phyloP scores from a whole-genome alignment of 2,329 filamentous ascomycete genomes.

The Fusarium palustre region DNA sequence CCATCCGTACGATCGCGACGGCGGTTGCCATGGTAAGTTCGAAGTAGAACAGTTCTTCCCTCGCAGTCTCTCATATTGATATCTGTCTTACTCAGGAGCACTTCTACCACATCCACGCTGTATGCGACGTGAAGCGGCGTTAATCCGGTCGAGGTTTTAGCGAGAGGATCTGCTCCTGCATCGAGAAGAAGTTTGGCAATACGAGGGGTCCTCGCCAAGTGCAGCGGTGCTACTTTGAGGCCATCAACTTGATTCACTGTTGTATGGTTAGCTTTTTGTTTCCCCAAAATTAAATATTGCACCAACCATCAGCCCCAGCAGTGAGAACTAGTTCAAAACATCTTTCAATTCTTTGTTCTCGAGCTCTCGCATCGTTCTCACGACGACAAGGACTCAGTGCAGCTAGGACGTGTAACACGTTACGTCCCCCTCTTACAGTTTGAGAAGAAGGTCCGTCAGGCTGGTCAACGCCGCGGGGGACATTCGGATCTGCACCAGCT shows the following conservation, averaged over 20 bases:
- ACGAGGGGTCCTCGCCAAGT: not conserved
- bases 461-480: not conserved
- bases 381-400: fast-evolving
- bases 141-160: not conserved
- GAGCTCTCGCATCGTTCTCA: fast-evolving
- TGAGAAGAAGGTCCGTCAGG: fast-evolving
- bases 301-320: not conserved
- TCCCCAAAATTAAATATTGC: fast-evolving
- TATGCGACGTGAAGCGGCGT: not conserved
- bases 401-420: not conserved
- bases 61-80: not conserved
- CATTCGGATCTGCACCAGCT: not conserved
- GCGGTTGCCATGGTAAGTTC: fast-evolving
- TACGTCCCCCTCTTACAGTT: not conserved
- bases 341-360: not conserved
- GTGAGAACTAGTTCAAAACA: not conserved
- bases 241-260: not conserved
- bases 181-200: not conserved
- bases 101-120: not conserved
- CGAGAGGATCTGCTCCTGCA: not conserved
- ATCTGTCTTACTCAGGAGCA: not conserved
- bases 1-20: not conserved
- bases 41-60: not conserved
- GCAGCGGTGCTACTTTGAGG: not conserved
- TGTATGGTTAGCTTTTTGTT: not conserved